Conservation (phyloP, 306 rosid genomes). For the Prunus davidiana region DNA sequence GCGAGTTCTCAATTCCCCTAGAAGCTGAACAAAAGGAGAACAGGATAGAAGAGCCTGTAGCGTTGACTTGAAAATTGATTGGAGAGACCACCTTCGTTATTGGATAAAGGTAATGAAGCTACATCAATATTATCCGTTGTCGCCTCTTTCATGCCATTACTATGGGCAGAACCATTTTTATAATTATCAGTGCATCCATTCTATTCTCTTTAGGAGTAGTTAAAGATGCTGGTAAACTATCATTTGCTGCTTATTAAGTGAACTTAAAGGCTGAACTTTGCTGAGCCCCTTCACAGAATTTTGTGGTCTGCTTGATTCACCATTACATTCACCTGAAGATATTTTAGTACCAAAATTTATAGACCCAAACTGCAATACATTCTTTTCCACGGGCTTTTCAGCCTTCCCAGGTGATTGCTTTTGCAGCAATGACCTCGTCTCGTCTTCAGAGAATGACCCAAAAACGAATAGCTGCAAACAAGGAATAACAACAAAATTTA, state of each 20-base stretch:
- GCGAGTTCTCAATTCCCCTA: conserved; percentile 59
- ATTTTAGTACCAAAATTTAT: conserved; percentile 34
- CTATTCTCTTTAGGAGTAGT: conserved; percentile 34
- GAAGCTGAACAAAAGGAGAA: conserved; percentile 74
- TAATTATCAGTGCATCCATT: conserved; percentile 37
- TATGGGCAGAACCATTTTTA: conserved; percentile 12
- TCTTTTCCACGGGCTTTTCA: conserved; percentile 48
- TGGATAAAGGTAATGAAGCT: conserved; percentile 17
- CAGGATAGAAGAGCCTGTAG: conserved; percentile 91
- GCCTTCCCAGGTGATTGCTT: conserved; percentile 39
- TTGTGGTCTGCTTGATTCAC: conserved; percentile 26
- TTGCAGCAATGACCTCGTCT: conserved; percentile 58
- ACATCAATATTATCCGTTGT: conserved; percentile 2
- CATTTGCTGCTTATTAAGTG: conserved; percentile 25
- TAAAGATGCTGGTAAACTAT: conserved; percentile 23
- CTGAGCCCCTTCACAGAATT: neutral
- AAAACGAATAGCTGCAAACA: conserved; percentile 53
- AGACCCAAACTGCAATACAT: conserved; percentile 68
- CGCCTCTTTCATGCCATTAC: conserved; percentile 32
- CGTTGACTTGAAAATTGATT: conserved; percentile 58
- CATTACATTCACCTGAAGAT: conserved; percentile 14
- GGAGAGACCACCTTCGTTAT: conserved; percentile 31
- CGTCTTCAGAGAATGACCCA: conserved; percentile 93
- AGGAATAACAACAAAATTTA: neutral
- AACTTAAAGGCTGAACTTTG: conserved; percentile 21